Evolutionary conservation across 2,329 filamentous ascomycete genomes (phyloP).

Genomic region (Cercospora sojina): DNA sequence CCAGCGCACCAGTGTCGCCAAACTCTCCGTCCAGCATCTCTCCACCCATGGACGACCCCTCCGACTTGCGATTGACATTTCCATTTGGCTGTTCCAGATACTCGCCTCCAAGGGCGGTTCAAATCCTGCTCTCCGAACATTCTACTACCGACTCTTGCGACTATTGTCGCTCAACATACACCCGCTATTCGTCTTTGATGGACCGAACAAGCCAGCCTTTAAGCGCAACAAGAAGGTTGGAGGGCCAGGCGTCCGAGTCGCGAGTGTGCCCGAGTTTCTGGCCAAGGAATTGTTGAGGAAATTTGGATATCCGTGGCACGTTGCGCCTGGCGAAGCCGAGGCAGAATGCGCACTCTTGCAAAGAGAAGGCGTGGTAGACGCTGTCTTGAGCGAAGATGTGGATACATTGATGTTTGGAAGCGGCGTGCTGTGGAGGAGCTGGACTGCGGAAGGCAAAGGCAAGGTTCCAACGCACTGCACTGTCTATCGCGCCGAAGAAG

Average conservation of each 20-base stretch:
- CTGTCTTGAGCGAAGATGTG: constrained; percentile 92
- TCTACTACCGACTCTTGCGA: constrained; percentile 86
- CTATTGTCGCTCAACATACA: constrained; percentile 76
- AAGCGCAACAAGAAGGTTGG: constrained; percentile 76
- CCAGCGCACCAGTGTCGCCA: constrained; percentile 75
- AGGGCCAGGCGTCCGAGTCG: constrained; percentile 60
- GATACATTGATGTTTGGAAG: constrained; percentile 55
- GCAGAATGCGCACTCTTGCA: constrained; percentile 92
- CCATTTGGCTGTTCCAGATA: constrained; percentile 95
- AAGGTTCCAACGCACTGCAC: constrained; percentile 81
- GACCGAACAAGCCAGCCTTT: constrained; percentile 77
- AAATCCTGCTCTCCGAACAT: constrained; percentile 84
- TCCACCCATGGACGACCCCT: constrained; percentile 69
- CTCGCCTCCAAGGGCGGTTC: constrained; percentile 81
- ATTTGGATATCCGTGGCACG: constrained; percentile 80
- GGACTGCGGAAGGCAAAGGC: constrained; percentile 69
- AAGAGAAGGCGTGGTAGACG: constrained; percentile 78
- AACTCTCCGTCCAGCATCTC: constrained; percentile 75
- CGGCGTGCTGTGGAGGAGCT: constrained; percentile 53
- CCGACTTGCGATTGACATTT: constrained; percentile 86
- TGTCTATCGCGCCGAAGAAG: constrained; percentile 67
- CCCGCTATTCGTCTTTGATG: constrained; percentile 88
- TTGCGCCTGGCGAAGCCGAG: constrained; percentile 91
- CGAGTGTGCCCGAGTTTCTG: constrained; percentile 67
- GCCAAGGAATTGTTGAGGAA: constrained; percentile 80